Percentiles rank a stretch among this genome's conserved stretches.
phyloP scores from a whole-genome alignment of 2,329 filamentous ascomycete genomes.

The Aspergillus novoparasiticus region DNA sequence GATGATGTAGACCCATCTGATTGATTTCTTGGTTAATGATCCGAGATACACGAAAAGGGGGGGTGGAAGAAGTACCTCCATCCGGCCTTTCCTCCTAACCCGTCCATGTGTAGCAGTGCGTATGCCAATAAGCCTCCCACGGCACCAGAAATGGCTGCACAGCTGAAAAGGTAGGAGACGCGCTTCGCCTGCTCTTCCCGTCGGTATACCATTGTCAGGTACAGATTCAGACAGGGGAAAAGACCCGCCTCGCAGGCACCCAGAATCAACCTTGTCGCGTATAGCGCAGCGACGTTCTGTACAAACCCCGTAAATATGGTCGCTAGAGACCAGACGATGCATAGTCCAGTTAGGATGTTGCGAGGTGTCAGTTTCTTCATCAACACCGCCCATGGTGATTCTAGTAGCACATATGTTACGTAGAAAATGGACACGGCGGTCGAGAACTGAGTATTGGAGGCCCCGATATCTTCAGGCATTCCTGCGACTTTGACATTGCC shows the following conservation, averaged over 20 bases:
- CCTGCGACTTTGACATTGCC: slow-evolving; percentile 53
- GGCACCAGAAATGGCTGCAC: slow-evolving; percentile 42
- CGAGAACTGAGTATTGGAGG: slow-evolving; percentile 47
- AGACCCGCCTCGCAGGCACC: slow-evolving; percentile 42
- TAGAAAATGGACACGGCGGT: slow-evolving; percentile 56
- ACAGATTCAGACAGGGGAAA: slow-evolving; percentile 44
- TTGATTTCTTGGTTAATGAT: background rate
- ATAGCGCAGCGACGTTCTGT: slow-evolving; percentile 43
- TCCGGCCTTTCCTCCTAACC: slow-evolving; percentile 46
- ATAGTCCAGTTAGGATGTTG: slow-evolving; percentile 42
- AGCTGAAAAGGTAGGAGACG: slow-evolving; percentile 45
- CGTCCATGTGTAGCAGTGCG: slow-evolving; percentile 48
- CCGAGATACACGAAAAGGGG: background rate
- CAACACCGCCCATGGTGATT: slow-evolving; percentile 50
- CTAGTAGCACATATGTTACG: slow-evolving; percentile 54
- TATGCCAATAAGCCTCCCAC: slow-evolving; percentile 46
- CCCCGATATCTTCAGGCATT: slow-evolving; percentile 50
- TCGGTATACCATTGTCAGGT: slow-evolving; percentile 45
- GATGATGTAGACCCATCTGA: slow-evolving; percentile 52
- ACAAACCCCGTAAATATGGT: slow-evolving; percentile 54
- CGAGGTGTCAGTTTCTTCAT: slow-evolving; percentile 53
- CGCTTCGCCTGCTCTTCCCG: slow-evolving; percentile 46
- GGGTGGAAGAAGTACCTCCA: slow-evolving; percentile 47
- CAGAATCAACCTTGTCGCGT: slow-evolving; percentile 44
- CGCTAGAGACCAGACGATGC: slow-evolving; percentile 52